These are phyloP conservation scores for Backusella sp. DNA, from an alignment of 192 early-diverging fungal genomes.

Conservation along the genomic window DNA sequence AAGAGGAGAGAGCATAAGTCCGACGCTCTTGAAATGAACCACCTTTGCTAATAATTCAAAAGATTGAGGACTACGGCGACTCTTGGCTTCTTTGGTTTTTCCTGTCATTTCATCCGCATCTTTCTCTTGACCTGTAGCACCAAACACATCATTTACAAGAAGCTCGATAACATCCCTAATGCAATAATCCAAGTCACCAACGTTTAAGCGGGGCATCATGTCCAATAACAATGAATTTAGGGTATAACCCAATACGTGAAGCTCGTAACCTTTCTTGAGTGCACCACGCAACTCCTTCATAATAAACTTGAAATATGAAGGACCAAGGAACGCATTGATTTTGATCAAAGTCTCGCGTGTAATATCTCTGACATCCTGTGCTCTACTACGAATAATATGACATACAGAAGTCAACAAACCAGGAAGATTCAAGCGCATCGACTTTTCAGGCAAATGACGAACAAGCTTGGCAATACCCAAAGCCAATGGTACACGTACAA, in stretches of 20 bases:
- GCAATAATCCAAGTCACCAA: constrained; percentile 81
- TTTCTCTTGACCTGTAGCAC: constrained; percentile 83
- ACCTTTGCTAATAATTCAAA: constrained; percentile 81
- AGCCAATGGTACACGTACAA: constrained; percentile 82
- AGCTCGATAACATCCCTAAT: constrained; percentile 69
- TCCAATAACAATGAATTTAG: constrained; percentile 79
- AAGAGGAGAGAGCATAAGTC: constrained; percentile 75
- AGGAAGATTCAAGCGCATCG: constrained; percentile 80
- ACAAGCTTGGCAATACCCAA: constrained; percentile 85
- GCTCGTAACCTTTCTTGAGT: constrained; percentile 82
- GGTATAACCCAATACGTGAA: constrained; percentile 95
- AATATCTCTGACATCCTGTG: constrained; percentile 82
- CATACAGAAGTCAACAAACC: constrained; percentile 85
- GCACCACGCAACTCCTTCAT: constrained; percentile 79
- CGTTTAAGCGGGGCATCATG: constrained; percentile 52
- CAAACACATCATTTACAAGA: constrained; percentile 91
- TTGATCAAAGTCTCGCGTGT: constrained; percentile 86
- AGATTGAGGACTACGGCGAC: constrained; percentile 80
- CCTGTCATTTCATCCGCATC: constrained; percentile 86
- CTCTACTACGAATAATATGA: constrained; percentile 78
- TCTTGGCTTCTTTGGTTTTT: constrained; percentile 90
- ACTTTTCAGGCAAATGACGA: constrained; percentile 69
- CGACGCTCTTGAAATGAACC: constrained; percentile 66
- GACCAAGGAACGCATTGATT: constrained; percentile 81
- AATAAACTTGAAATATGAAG: constrained; percentile 84